Evolutionary conservation across 805 yeast species (phyloP), one percentile per base, ranked within the genome.

Genomic region (Spathaspora hagerdaliae): DNA sequence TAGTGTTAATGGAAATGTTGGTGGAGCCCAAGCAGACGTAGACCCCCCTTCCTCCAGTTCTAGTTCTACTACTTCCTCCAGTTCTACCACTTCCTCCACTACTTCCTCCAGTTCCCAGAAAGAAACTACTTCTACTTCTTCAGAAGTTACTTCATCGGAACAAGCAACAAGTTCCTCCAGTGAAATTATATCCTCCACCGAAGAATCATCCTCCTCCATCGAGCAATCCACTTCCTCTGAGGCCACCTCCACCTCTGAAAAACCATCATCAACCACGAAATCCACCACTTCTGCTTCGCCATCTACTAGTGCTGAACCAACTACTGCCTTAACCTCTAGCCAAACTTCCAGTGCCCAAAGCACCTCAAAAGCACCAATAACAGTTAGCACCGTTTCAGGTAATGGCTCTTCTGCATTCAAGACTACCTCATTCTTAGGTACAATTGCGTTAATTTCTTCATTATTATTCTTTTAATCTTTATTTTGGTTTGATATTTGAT

Each of bases 341-440:
- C 11, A 41, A 10, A 13, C 32, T 10, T 24, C 41, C 13, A 15
- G n/a, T 24, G 36, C 31, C 8, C 24, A 31, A 35, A 35, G 6
- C 5, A 10, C 13, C 13, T 64, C 84, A 40, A 83, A 78, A 0
- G 83, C 84, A 51, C 81, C 87, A 14, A 88, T 88, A 47, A 83
- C 67, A 36, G 24, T 40, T 29, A 33, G 32, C 26, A 27, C 19
- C 9, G 39, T 24, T 7, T 33, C 40, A 12, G 31, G 10, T 12
- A 40, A 40, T 40, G 37, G 43, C 7, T 33, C 42, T 37, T 19
- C 19, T 24, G 15, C 44, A 27, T 11, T 37, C 5, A 26, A 27
- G 26, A 13, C 31, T 7, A 27, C 31, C 31, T 36, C 41, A 7
- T 19, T 45, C 27, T 26, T 45, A 6, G 31, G 44, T 8, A 19